These are phyloP conservation scores for Venustampulla echinocandica DNA, from an alignment of 495 filamentous ascomycete genomes.

Conservation along the genomic window DNA sequence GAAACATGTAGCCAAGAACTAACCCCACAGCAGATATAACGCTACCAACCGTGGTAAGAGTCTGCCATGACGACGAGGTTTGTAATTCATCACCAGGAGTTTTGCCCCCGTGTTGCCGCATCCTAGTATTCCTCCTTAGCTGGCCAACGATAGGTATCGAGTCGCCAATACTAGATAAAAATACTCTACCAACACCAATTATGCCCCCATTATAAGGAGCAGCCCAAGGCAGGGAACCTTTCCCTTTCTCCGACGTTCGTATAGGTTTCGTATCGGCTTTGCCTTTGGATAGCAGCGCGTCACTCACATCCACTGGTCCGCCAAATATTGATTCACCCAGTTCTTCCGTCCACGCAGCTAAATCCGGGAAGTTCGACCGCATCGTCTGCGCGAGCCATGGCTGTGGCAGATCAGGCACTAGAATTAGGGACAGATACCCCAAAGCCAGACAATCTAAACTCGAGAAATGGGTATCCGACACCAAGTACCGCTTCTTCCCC, in stretches of 20 bases:
- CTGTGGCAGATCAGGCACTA: constrained; percentile 60
- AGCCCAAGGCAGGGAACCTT: constrained; percentile 17
- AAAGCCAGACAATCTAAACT: constrained; percentile 69
- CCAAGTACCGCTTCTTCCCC: constrained; percentile 40
- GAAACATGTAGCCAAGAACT: constrained; percentile 14
- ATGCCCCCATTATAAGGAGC: constrained; percentile 13
- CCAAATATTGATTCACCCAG: constrained; percentile 37
- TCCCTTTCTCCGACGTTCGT: constrained; percentile 1
- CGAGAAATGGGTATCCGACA: constrained; percentile 34
- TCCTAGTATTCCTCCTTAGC: constrained; percentile 15
- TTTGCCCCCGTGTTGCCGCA: constrained; percentile 17
- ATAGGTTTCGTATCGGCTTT: not conserved
- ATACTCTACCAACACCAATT: constrained; percentile 9
- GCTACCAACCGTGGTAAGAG: constrained; percentile 5
- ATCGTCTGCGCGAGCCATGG: constrained; percentile 62
- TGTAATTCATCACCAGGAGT: constrained; percentile 5
- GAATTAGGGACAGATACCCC: constrained; percentile 68
- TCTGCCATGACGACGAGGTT: constrained; percentile 12
- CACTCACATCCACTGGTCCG: constrained; percentile 5
- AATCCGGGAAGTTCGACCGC: constrained; percentile 40
- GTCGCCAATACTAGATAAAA: constrained; percentile 18
- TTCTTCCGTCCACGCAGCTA: constrained; percentile 47
- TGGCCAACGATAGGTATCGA: constrained; percentile 21
- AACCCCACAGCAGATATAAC: constrained; percentile 12
- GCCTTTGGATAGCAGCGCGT: constrained; percentile 11